These are phyloP conservation scores for Plasmodium billcollinsi DNA, from an alignment of 169 alveolate species.

Conservation along the genomic window DNA sequence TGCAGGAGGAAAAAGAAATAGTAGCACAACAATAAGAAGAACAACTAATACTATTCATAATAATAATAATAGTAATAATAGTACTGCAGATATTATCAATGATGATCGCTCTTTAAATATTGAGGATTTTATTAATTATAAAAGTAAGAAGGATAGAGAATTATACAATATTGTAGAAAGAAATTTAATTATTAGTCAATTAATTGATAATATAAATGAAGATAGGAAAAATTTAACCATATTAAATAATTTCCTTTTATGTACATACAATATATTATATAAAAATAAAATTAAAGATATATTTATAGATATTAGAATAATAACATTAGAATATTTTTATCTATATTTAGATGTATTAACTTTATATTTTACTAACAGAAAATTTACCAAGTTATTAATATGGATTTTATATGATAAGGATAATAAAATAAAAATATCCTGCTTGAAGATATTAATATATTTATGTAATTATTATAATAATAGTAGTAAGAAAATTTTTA, in stretches of 20 bases:
- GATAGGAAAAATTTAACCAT: slow-evolving; percentile 67
- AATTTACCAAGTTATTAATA: slow-evolving; percentile 59
- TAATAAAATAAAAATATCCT: slow-evolving; percentile 30
- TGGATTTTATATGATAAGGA: slow-evolving; percentile 76
- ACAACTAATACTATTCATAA: background rate
- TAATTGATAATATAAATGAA: slow-evolving; percentile 61
- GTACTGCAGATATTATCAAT: background rate
- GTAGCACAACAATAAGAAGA: background rate
- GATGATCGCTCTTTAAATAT: slow-evolving; percentile 2
- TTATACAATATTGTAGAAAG: slow-evolving; percentile 31
- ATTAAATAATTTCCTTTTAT: slow-evolving; percentile 59
- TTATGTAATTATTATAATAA: slow-evolving; percentile 53
- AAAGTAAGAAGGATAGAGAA: slow-evolving; percentile 11
- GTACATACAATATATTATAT: slow-evolving; percentile 57
- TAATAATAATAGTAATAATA: background rate
- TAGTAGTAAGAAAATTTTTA: slow-evolving; percentile 29
- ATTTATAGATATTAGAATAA: slow-evolving; percentile 53
- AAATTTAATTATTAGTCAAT: slow-evolving; percentile 70
- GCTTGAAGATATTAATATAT: slow-evolving; percentile 42
- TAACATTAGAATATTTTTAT: slow-evolving; percentile 48
- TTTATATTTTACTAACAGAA: slow-evolving; percentile 57
- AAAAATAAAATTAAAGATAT: slow-evolving; percentile 73
- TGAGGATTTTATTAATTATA: slow-evolving; percentile 53
- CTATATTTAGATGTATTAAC: slow-evolving; percentile 27
- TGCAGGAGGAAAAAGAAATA: slow-evolving; percentile 4